phyloP scores from a whole-genome alignment of 257 asterid species.

The Henckelia pumila region DNA sequence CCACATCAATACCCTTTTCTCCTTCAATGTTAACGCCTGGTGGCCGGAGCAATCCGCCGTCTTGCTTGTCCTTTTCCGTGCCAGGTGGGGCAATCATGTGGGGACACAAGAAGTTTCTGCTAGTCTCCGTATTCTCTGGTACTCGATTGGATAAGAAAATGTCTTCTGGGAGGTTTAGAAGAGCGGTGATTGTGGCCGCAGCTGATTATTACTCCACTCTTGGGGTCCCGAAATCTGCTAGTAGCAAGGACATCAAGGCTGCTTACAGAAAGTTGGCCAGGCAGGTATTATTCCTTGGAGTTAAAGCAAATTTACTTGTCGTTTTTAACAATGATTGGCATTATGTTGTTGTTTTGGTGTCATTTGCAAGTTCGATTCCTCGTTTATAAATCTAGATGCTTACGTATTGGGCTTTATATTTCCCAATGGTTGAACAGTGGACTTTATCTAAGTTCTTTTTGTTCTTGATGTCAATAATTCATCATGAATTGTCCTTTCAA shows the following conservation, averaged over 20 bases:
- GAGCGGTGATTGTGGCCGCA: conserved; percentile 70
- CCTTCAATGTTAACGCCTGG: conserved; percentile 29
- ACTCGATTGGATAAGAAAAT: conserved; percentile 54
- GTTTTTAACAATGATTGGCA: too few relatives aligned
- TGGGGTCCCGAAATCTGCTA: conserved; percentile 92
- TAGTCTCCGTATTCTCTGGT: conserved; percentile 44
- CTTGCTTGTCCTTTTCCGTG: conserved; percentile 50
- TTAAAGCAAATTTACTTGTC: neutral
- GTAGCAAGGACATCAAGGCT: conserved; percentile 76
- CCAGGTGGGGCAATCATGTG: conserved; percentile 46
- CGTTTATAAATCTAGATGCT: neutral
- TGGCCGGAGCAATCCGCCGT: conserved; percentile 37
- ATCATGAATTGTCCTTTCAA: neutral
- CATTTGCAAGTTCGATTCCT: neutral
- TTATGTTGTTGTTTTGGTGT: neutral
- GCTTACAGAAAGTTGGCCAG: conserved; percentile 95
- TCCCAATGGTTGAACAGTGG: neutral
- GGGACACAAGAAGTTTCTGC: conserved; percentile 41
- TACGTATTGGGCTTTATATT: neutral
- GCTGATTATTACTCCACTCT: conserved; percentile 93
- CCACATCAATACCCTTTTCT: conserved; percentile 43
- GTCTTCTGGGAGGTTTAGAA: conserved; percentile 58
- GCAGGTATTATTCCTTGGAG: conserved; percentile 49
- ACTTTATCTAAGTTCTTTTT: neutral
- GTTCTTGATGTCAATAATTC: neutral